Percentiles rank a stretch among this genome's conserved stretches.
phyloP scores from a whole-genome alignment of 768 basidiomycete genomes.

The Calocybe indica region DNA sequence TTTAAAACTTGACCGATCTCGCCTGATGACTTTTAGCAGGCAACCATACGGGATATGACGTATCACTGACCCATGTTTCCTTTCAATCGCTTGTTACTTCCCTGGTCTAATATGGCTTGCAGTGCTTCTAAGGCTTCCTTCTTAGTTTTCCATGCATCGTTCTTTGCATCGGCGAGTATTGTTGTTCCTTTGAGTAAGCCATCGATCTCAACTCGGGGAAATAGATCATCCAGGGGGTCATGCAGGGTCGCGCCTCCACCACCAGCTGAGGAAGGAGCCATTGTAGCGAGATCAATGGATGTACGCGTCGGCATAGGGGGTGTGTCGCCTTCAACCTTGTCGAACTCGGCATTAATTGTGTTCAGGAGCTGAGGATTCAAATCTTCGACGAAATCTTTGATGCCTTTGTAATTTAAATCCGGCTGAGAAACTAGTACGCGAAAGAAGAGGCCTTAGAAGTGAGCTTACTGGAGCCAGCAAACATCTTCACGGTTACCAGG shows the following conservation, averaged over 20 bases:
- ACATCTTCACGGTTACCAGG: slow-evolving; percentile 85
- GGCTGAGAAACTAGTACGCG: neutral
- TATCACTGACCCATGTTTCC: slow-evolving; percentile 70
- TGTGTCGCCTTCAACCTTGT: slow-evolving; percentile 76
- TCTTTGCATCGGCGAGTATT: slow-evolving; percentile 79
- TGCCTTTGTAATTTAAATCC: slow-evolving; percentile 47
- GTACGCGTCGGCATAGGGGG: slow-evolving; percentile 75
- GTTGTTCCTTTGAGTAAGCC: slow-evolving; percentile 76
- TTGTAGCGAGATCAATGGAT: slow-evolving; percentile 66
- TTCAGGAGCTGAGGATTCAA: slow-evolving; percentile 88
- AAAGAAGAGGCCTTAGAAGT: neutral
- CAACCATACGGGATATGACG: slow-evolving; percentile 4
- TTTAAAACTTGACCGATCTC: slow-evolving; percentile 90
- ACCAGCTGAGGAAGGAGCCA: slow-evolving; percentile 35
- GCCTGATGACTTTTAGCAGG: slow-evolving; percentile 36
- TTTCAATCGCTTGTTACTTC: slow-evolving; percentile 88
- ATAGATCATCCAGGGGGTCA: slow-evolving; percentile 89
- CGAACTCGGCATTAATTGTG: slow-evolving; percentile 90
- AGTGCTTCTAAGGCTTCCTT: slow-evolving; percentile 91
- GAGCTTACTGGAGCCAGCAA: slow-evolving; percentile 76
- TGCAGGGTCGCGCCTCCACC: slow-evolving; percentile 33
- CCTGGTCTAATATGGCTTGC: slow-evolving; percentile 82
- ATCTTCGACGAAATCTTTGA: slow-evolving; percentile 90
- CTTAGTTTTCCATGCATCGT: slow-evolving; percentile 93
- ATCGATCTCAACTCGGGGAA: slow-evolving; percentile 93